Evolutionary conservation across 2,329 filamentous ascomycete species (phyloP), one percentile per base, ranked within the genome.

Genomic region (Aspergillus ochraceoroseus): DNA sequence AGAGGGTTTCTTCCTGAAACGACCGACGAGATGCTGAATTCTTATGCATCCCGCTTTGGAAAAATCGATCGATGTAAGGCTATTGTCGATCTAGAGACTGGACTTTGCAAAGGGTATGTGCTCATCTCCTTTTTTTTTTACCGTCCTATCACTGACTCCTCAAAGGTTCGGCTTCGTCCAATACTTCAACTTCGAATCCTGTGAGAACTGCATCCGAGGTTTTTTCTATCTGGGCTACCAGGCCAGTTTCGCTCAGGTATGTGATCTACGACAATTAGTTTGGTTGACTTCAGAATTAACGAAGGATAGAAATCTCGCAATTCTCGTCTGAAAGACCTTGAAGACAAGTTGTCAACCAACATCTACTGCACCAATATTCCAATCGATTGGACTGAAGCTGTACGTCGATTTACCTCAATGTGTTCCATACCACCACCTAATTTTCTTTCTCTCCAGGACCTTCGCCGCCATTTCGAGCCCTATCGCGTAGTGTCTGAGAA

Each of bases 281-380:
- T 11, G 3, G 2, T 31, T 15, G 14, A 5, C 5, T 13, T 18
- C 20, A 12, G 14, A 4, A 13, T 53, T 67, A 36, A 66, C 48
- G 54, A 35, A n/a, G 47, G 7, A 8, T 43, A 94, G 85, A 92
- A 96, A 72, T 96, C 90, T 13, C 95, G 96, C 71, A 98, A 98
- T 67, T 89, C 89, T 53, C 88, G 94, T 55, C 84, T 98, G 56
- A 96, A 98, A 75, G 90, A 92, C 31, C 86, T 96, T 59, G 85
- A 89, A 41, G 90, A 98, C 58, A 85, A 85, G 37, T 60, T 68
- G 28, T 96, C 94, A 32, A 96, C 92, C 51, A 98, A 98, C 63
- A 78, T 98, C 49, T 98, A 98, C 67, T 89, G 96, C 48, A 98
- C 94, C 18, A 98, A 96, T 67, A 77, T 98, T 30, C 92, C 92